These are phyloP conservation scores for Sporothrix mexicana DNA, from an alignment of 2,329 filamentous ascomycete genomes.

Conservation along the genomic window DNA sequence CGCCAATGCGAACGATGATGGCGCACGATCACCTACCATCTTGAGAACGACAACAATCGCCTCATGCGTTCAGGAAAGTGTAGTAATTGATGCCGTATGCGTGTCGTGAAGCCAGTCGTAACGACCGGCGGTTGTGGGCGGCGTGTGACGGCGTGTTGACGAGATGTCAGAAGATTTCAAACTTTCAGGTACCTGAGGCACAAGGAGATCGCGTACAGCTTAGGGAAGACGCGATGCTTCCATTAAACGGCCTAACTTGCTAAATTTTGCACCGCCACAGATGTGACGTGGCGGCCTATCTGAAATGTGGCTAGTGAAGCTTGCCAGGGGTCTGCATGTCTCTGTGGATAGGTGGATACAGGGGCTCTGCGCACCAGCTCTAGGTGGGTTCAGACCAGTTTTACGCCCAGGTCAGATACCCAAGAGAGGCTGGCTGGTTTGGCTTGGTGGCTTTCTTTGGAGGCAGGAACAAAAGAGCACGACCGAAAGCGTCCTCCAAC, in stretches of 20 bases:
- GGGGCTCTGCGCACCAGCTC: background rate
- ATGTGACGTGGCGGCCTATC: slow-evolving; percentile 19
- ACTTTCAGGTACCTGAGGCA: slow-evolving; percentile 6
- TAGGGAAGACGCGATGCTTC: slow-evolving; percentile 33
- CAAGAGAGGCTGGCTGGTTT: background rate
- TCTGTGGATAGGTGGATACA: background rate
- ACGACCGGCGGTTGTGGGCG: background rate
- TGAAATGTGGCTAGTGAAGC: slow-evolving; percentile 29
- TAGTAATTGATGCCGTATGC: background rate
- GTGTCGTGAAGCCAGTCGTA: background rate
- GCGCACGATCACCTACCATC: slow-evolving; percentile 27
- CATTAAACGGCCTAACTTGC: slow-evolving; percentile 13
- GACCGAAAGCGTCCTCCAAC: slow-evolving; percentile 20
- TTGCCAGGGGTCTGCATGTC: background rate
- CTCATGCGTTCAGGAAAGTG: slow-evolving; percentile 9
- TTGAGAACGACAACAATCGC: background rate
- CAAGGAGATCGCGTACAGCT: slow-evolving; percentile 30
- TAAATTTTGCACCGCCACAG: slow-evolving; percentile 32
- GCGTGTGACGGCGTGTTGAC: background rate
- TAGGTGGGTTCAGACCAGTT: slow-evolving; percentile 30
- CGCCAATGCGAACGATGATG: background rate
- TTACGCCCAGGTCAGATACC: slow-evolving; percentile 23
- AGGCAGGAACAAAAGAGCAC: slow-evolving; percentile 19
- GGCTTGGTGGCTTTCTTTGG: background rate
- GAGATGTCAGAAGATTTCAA: background rate